Evolutionary conservation across 129 eudicot genomes (phyloP).

Genomic region (Chrysanthemum makinoi): DNA sequence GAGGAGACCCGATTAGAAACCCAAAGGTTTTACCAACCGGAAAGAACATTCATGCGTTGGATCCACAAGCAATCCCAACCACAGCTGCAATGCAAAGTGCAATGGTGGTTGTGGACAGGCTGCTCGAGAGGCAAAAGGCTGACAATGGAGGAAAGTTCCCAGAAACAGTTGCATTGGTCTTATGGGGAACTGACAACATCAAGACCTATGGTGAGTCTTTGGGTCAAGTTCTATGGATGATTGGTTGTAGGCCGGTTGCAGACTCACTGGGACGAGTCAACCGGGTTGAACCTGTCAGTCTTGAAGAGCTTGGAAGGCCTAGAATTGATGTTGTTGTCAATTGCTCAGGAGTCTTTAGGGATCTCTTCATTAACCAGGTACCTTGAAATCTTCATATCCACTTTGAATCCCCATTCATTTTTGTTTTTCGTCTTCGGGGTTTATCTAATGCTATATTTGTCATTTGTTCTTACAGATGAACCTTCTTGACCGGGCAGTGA

Average conservation of each 20-base stretch:
- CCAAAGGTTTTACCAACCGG: constrained; percentile 97
- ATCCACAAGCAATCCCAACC: constrained; percentile 97
- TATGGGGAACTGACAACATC: constrained; percentile 99
- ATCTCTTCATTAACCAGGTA: constrained; percentile 97
- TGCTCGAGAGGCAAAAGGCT: constrained; percentile 92
- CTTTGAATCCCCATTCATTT: background rate
- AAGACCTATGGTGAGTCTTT: constrained; percentile 97
- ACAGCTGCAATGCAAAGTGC: constrained; percentile 98
- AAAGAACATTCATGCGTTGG: constrained; percentile 94
- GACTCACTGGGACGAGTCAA: constrained; percentile 91
- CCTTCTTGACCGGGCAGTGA: constrained; percentile 89
- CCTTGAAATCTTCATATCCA: constrained; percentile 3
- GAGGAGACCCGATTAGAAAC: constrained; percentile 98
- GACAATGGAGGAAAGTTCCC: constrained; percentile 97
- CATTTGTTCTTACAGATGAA: constrained; percentile 62
- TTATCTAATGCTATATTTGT: constrained; percentile 1
- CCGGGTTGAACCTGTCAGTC: constrained; percentile 83
- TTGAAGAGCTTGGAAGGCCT: constrained; percentile 98
- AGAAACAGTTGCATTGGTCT: constrained; percentile 91
- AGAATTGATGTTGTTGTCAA: constrained; percentile 99
- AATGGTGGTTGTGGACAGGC: constrained; percentile 85
- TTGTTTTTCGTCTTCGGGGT: background rate
- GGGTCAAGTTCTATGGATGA: constrained; percentile 99
- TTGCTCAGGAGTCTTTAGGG: constrained; percentile 98
- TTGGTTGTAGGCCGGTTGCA: constrained; percentile 83